Evolutionary conservation across 2,329 filamentous ascomycete species (phyloP), one percentile per base, ranked within the genome.

Genomic region (Ophidiomyces ophidiicola): DNA sequence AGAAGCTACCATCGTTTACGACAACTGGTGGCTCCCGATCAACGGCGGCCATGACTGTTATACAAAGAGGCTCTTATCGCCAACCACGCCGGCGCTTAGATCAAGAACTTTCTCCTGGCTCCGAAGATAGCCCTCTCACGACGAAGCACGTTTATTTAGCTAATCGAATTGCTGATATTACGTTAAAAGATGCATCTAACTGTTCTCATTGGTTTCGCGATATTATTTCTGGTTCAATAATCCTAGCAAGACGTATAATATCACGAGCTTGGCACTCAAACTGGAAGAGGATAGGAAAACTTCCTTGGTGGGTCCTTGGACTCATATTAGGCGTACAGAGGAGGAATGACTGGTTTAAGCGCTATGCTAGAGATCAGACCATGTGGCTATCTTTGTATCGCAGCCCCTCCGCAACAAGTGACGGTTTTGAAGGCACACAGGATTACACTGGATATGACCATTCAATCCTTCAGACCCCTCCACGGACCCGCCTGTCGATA

Each of bases 291-390:
- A 46, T 58, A 25, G 53, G 57, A 7, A 53, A 50, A 25, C 33
- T 60, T 19, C 54, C 55, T 23, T 60, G 57, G 57, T 60, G 56
- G 57, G 49, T 60, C 21, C 42, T 60, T n/a, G 56, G 56, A 4
- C 39, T 59, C 5, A 50, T 60, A 35, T 28, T 60, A 14, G 53
- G 46, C 15, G 24, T 25, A 6, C 43, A 44, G 25, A 41, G 38
- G 12, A 37, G 46, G 29, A 43, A 44, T 33, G 32, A 44, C 23
- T 48, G 46, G 43, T 38, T 46, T 21, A 42, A 20, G 11, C 43
- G 42, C 5, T 23, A 25, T 17, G n/a, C 17, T 25, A 18, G 11
- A 7, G 15, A 11, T 12, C 15, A 39, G 17, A 32, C 20, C 17
- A 17, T 17, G 21, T 28, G 21, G 21, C 28, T 30, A 18, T 30